Evolutionary conservation across 495 filamentous ascomycete genomes (phyloP), one percentile per base, ranked within the genome.

Genomic region (Durotheca rogersii): DNA sequence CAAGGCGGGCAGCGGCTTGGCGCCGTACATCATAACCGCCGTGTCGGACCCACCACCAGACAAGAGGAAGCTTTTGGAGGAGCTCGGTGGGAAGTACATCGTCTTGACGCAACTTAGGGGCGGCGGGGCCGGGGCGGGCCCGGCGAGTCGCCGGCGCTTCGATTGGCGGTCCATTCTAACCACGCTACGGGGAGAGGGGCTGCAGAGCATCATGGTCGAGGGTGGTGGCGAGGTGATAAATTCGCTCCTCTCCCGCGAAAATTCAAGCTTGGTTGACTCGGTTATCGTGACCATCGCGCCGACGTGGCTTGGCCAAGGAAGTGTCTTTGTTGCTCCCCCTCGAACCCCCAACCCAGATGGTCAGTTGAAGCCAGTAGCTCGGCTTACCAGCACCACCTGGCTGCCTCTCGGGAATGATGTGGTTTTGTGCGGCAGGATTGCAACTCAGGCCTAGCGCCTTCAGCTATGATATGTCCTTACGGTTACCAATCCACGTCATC

Each of bases 231-330:
- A 76, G 14, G 80, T 95, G 37, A 84, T 95, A 56, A 88, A 87
- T 58, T 80, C 85, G 41, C 72, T 96, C 10, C 70, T 96, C 12
- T 71, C 73, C 27, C 67, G 73, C 11, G 74, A 79, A 41, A 82
- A 87, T 50, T 68, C 77, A n/a, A 62, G 67, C 34, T 72, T 90
- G 16, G 77, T 96, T 37, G 75, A 83, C 56, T 82, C 81, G 7
- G 82, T 95, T 16, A 81, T 96, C 53, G 75, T 94, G 47, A 95
- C 90, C 0, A 78, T 95, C 53, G 89, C 90, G 2, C 90, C 90
- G 2, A 86, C 81, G 2, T 95, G 88, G 75, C 72, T 96, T 4
- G 90, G 90, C 11, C 71, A 77, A 47, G 87, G 87, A 1, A 88
- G 90, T 4, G 88, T 94, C 15, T 72, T 76, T 4, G 85, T 94